Evolutionary conservation across 192 early-diverging fungal species (phyloP), one percentile per base, ranked within the genome.

Genomic region (Diversispora epigaea): DNA sequence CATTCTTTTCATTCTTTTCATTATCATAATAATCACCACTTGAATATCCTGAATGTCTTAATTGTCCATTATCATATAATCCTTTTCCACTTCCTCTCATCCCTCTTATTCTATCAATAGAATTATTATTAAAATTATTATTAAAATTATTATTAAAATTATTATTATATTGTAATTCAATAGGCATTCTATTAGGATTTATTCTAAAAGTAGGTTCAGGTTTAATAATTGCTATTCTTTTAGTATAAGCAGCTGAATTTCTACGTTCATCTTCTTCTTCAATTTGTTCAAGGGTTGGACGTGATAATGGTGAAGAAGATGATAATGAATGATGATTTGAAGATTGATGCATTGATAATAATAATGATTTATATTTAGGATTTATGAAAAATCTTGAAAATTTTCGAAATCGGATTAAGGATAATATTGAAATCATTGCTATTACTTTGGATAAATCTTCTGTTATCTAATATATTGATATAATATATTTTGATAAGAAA

Each of bases 161-260:
- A 32, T n/a, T 49, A 49, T 14, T 14, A 54, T 17, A 54, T 54
- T 54, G 50, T 17, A 54, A 17, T 17, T 63, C 61, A 44, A 63
- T 40, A 63, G 22, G 17, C 39, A 63, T 63, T 41, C 61, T 32
- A 43, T 63, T 63, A 7, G 40, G 40, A 25, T 63, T 63, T 17
- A 63, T 63, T 6, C 40, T 32, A n/a, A 41, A 63, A n/a, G 39
- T 41, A 17, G 61, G 61, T 43, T 63, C 61, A 12, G 61, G 61
- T 41, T 40, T 25, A 44, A 63, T 7, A 43, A 63, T 40, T 41
- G 61, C 41, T 15, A 40, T 63, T 41, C 61, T 25, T 63, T 2
- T 63, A 41, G 61, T 63, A 63, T 63, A 63, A 63, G 61, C 61
- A 7, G 61, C 61, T 7, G 61, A 64, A 64, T 64, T 64, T 25